Conservation (phyloP, 2,329 filamentous ascomycete genomes). For the Venturia nashicola region DNA sequence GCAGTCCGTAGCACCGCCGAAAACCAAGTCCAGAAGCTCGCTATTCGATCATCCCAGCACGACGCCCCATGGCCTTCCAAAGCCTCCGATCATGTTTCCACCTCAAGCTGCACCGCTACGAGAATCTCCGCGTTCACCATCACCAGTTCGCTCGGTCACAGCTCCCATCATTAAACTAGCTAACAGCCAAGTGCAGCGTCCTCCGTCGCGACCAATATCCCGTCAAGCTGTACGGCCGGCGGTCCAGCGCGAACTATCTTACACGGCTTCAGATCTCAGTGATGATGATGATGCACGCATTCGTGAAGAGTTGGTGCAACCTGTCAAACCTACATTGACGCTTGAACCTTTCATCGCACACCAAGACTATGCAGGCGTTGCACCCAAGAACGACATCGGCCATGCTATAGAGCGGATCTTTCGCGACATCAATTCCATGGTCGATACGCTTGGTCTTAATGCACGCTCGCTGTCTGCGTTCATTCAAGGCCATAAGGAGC, state of each 20-base stretch:
- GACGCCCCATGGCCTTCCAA: conserved; percentile 16
- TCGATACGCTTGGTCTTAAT: conserved; percentile 84
- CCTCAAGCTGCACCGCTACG: conserved; percentile 22
- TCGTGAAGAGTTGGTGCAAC: conserved; percentile 48
- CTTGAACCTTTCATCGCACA: conserved; percentile 56
- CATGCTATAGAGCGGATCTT: conserved; percentile 45
- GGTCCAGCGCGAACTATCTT: not conserved
- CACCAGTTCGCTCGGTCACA: conserved; percentile 50
- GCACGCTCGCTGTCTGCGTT: conserved; percentile 51
- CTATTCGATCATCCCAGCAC: not conserved
- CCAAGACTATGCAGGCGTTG: conserved; percentile 31
- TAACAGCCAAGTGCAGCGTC: conserved; percentile 2
- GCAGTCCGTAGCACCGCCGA: conserved; percentile 37
- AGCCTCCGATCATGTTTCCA: conserved; percentile 38
- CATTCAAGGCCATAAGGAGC: conserved; percentile 50
- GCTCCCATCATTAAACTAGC: conserved; percentile 28
- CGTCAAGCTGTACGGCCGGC: not conserved
- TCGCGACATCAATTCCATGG: conserved; percentile 83
- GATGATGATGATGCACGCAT: conserved; percentile 61
- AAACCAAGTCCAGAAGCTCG: not conserved
- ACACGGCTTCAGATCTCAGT: conserved; percentile 27
- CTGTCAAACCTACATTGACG: conserved; percentile 47
- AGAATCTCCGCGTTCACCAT: conserved; percentile 59
- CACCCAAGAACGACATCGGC: conserved; percentile 15
- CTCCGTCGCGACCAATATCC: conserved; percentile 1